A percentile compares a stretch with the other conserved stretches of the same genome.
Conservation (phyloP, 345 rosid genomes). For the Aurinia saxatilis region DNA sequence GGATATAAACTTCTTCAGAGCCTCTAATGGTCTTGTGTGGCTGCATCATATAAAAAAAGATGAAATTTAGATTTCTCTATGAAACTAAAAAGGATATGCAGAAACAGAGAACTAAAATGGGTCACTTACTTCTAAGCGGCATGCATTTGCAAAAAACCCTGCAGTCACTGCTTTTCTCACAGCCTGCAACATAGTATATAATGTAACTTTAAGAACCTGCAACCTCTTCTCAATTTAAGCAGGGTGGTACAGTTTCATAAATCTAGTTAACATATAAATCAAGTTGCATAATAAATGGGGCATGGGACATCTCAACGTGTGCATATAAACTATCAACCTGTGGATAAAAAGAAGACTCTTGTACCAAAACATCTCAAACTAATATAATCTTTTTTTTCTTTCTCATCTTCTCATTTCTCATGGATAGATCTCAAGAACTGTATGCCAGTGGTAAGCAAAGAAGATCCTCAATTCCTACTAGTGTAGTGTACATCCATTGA, state of each 20-base stretch:
- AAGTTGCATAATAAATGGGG: no score
- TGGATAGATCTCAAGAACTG: slow-evolving; percentile 19
- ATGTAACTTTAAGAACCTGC: background rate
- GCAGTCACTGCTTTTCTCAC: slow-evolving; percentile 81
- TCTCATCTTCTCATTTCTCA: background rate
- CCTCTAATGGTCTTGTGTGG: slow-evolving; percentile 76
- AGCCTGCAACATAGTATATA: slow-evolving; percentile 37
- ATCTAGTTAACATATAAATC: no score
- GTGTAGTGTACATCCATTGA: background rate
- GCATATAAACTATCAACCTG: no score
- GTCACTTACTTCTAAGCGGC: slow-evolving; percentile 60
- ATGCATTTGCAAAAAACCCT: slow-evolving; percentile 90
- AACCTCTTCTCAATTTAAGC: background rate
- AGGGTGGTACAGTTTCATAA: background rate
- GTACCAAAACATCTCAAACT: background rate
- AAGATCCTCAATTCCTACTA: background rate
- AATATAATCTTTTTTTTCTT: background rate
- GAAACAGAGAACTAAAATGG: background rate
- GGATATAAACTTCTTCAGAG: slow-evolving; percentile 81
- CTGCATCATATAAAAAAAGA: slow-evolving; percentile 19
- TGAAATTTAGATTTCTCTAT: background rate
- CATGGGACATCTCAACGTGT: no score
- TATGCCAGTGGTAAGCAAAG: slow-evolving; percentile 18
- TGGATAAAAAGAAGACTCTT: background rate
- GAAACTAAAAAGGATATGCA: background rate